Conservation (phyloP, 306 rosid genomes). For the Rosa persica region DNA sequence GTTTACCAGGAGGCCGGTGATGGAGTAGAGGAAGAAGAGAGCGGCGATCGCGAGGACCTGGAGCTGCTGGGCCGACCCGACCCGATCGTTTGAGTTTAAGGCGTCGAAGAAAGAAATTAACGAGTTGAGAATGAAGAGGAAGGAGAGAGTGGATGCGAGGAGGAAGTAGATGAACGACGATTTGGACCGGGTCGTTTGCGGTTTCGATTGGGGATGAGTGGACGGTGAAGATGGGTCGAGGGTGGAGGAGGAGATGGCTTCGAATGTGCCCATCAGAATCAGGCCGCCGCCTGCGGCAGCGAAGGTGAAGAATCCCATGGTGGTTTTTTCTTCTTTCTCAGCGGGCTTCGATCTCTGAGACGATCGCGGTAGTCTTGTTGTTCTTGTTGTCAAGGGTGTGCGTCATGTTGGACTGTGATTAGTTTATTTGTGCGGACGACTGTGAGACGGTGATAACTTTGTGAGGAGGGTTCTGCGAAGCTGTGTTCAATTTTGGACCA, state of each 20-base stretch:
- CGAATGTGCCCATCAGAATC: constrained; percentile 53
- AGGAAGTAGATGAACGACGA: constrained; percentile 34
- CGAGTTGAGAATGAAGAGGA: constrained; percentile 49
- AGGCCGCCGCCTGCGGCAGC: constrained; percentile 59
- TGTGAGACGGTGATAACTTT: too few relatives aligned
- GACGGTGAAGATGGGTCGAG: background rate
- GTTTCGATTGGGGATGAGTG: background rate
- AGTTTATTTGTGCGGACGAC: too few relatives aligned
- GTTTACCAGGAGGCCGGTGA: constrained; percentile 38
- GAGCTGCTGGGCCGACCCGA: constrained; percentile 65
- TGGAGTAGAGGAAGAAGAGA: constrained; percentile 59
- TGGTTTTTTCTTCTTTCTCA: background rate
- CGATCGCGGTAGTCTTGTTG: background rate
- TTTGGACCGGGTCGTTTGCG: background rate
- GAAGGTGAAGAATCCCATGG: constrained; percentile 57
- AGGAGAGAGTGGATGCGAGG: constrained; percentile 35
- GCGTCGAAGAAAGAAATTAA: constrained; percentile 52
- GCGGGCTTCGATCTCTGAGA: background rate
- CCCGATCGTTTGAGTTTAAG: constrained; percentile 46
- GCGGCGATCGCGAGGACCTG: constrained; percentile 49
- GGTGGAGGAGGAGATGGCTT: constrained; percentile 33
- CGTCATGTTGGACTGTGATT: too few relatives aligned
- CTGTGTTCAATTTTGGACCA: too few relatives aligned
- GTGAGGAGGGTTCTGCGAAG: too few relatives aligned
- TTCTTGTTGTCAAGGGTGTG: too few relatives aligned